These are phyloP conservation scores for Pseudoneurospora amorphoporcata DNA, from an alignment of 495 filamentous ascomycete species.

Conservation along the genomic window DNA sequence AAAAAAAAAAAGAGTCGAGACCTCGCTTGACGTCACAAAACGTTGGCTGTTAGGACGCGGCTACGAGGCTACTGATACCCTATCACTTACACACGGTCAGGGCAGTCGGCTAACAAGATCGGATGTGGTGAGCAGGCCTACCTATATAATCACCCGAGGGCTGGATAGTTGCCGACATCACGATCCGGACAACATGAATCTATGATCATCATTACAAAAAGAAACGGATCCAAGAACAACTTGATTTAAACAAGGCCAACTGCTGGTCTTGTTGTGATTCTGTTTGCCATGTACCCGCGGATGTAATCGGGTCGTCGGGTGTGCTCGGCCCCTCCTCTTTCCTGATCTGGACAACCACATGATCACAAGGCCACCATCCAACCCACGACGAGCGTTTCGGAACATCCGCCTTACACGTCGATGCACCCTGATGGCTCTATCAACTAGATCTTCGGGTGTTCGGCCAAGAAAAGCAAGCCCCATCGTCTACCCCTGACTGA, in stretches of 20 bases:
- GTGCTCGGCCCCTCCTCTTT: not conserved
- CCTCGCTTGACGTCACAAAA: not conserved
- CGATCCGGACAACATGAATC: not conserved
- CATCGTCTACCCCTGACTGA: not conserved
- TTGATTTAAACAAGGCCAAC: not conserved
- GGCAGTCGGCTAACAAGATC: not conserved
- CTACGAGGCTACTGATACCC: not conserved
- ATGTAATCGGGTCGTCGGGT: not conserved
- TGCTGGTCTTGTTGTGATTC: not conserved
- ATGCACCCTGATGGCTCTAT: not conserved
- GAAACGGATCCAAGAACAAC: not conserved
- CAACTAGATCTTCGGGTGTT: not conserved
- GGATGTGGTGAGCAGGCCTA: not conserved
- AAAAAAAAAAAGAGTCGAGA: not conserved
- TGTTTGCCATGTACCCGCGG: not conserved
- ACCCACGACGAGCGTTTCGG: not conserved
- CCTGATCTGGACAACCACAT: not conserved
- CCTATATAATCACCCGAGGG: not conserved
- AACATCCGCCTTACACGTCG: not conserved
- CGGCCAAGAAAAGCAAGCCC: not conserved
- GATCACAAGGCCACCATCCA: not conserved
- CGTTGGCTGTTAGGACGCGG: not conserved
- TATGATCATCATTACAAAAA: not conserved
- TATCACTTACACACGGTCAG: not conserved
- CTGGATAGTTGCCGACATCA: not conserved